Conservation (phyloP, 78 protist genomes). For the Emiliania huxleyi region DNA sequence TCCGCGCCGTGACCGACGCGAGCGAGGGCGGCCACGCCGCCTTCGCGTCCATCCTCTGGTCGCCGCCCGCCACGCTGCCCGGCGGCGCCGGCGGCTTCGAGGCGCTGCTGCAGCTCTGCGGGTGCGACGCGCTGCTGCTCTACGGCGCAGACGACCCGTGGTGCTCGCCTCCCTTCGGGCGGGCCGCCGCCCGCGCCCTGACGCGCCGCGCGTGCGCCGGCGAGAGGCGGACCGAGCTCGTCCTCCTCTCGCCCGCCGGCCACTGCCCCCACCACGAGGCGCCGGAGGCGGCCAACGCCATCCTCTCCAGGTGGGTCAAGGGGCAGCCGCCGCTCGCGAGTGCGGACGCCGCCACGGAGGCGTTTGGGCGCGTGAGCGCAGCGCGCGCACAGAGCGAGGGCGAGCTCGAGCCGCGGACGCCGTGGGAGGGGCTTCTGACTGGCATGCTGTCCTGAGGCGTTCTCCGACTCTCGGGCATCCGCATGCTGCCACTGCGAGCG, state of each 20-base stretch:
- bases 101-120: not conserved
- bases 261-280: slow-evolving; percentile 38
- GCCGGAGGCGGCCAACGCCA: not conserved
- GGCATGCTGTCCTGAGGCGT: no score
- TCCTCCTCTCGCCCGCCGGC: not conserved
- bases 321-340: no score
- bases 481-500: no score
- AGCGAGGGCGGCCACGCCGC: slow-evolving; percentile 23
- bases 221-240: not conserved
- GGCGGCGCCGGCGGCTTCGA: not conserved
- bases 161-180: not conserved
- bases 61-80: not conserved
- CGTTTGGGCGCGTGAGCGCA: no score
- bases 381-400: no score
- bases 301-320: not conserved
- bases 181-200: not conserved
- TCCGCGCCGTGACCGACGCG: not conserved
- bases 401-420: no score
- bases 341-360: no score
- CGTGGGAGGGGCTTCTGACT: no score
- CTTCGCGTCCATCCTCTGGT: slow-evolving; percentile 35
- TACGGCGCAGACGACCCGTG: slow-evolving; percentile 1
- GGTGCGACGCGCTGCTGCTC: not conserved
- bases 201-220: not conserved
- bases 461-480: no score